Evolutionary conservation across 1,284 basidiomycete genomes (phyloP).

Genomic region (Leccinum pallidistipes): DNA sequence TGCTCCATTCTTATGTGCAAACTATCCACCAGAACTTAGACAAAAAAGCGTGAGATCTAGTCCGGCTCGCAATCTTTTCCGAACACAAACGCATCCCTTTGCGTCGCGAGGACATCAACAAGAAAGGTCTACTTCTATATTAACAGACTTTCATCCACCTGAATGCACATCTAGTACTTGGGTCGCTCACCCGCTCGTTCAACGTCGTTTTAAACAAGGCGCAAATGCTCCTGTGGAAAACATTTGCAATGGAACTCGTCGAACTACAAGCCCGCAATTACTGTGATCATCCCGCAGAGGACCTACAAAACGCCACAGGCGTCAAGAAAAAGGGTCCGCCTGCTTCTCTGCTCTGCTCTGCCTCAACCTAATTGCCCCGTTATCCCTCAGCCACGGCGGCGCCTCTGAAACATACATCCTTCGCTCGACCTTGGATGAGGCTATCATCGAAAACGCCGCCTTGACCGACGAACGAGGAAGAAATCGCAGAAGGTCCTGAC

Average conservation of each 20-base stretch:
- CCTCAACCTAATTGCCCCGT: not conserved
- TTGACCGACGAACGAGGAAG: slow-evolving; percentile 45
- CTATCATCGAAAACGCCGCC: slow-evolving; percentile 58
- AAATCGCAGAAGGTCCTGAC: slow-evolving; percentile 45
- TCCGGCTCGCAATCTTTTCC: slow-evolving; percentile 59
- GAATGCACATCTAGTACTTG: slow-evolving; percentile 50
- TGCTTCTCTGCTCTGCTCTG: not conserved
- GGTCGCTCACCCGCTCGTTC: slow-evolving; percentile 56
- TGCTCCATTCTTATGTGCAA: too few relatives aligned
- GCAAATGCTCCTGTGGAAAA: slow-evolving; percentile 55
- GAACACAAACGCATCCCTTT: slow-evolving; percentile 64
- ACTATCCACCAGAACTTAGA: too few relatives aligned
- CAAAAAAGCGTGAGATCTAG: too few relatives aligned
- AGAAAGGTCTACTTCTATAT: slow-evolving; percentile 53
- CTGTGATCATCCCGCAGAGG: slow-evolving; percentile 42
- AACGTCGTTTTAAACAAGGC: slow-evolving; percentile 52
- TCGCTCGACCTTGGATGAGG: slow-evolving; percentile 58
- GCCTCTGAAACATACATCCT: slow-evolving; percentile 76
- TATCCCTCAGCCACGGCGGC: slow-evolving; percentile 44
- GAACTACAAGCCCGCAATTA: slow-evolving; percentile 64
- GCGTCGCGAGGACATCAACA: slow-evolving; percentile 73
- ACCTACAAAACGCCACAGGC: slow-evolving; percentile 49
- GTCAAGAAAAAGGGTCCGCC: slow-evolving; percentile 49
- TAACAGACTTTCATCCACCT: not conserved
- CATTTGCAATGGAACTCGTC: slow-evolving; percentile 74